Base-by-base conservation (phyloP, 2,329 filamentous ascomycete genomes). In the Pseudogymnoascus sp. region DNA sequence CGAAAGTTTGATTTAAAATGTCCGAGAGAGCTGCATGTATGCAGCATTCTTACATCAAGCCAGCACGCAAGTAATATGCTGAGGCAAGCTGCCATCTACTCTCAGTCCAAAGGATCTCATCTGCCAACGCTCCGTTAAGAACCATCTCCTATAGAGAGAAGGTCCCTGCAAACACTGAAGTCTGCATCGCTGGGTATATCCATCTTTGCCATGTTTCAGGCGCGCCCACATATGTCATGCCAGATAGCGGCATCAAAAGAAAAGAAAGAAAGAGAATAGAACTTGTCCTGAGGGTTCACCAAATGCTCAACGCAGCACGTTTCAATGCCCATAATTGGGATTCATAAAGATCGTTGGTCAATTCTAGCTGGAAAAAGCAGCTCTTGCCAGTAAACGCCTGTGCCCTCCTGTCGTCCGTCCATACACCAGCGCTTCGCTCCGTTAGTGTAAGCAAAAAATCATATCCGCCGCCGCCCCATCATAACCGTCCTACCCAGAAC, bases 91-190 rank as follows among this genome's bases (percentile, higher is more conserved):
- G 48, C 15, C 29, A 55, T 55, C 29, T 55, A 33, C 48, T 55
- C 48, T 55, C 48, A 31, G 48, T 35, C 48, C 48, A 55, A 55
- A 35, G 48, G 48, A 55, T 55, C 48, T 55, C 29, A 55, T 55
- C 48, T 55, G 48, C 88, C 88, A 90, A 88, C 86, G 88, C 85
- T 91, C 88, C 88, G 88, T 91, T 90, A 88, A 87, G 86, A 80
- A 78, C 81, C 82, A 80, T 77, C 81, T 84, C 83, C 84, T 88
- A 80, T 78, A 82, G 73, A 81, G 85, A 83, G 80, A 77, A 77
- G 83, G 85, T 79, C 82, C 88, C 83, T 87, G 88, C 87, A 83
- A 81, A 81, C 87, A 83, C 80, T 83, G 82, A 77, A 80, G 85
- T 84, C 82, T 86, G 87, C 87, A 89, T 85, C 88, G 84, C 80